Base-by-base conservation (phyloP, 2,329 filamentous ascomycete species). In the Phaeosphaeria sp. region DNA sequence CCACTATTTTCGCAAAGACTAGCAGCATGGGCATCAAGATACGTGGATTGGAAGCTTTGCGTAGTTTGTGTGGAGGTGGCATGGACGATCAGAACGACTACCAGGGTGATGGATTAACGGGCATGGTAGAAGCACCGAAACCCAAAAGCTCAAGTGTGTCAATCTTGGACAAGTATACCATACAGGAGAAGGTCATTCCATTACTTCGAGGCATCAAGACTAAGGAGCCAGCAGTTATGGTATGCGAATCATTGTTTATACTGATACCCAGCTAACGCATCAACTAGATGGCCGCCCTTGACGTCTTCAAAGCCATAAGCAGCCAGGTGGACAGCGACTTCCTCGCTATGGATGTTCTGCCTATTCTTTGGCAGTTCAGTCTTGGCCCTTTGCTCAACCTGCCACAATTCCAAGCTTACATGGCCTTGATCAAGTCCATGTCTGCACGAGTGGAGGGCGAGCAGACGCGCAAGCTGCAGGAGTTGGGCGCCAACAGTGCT, bases 121-220 rank as follows among this genome's bases (percentile, higher is more conserved):
- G 92, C 0, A 81, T 93, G 42, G 73, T 72, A 43, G 77, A 85
- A 64, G 74, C 81, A 51, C 81, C 85, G 68, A 70, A 85, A 69
- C 84, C 86, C 56, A 89, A 89, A 72, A 80, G 84, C 2, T 86
- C 85, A 3, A 90, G 86, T 1, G 90, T 90, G 0, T 92, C 88
- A 1, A 93, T 94, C 2, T 82, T 99, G 25, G 95, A 99, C 80
- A 98, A 98, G 76, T 98, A 95, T 73, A 98, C 95, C 0, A 94
- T 99, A 80, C 95, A 99, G 75, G 95, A 99, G 74, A 98, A 97
- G 80, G 91, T 99, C 33, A 86, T 98, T 0, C 95, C 95, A 0
- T 80, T 98, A 4, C 84, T 99, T 59, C 93, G 91, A 71, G 93
- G 84, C 1, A 98, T 99, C 80, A 98, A 97, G 78, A 99, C 95